Conservation (phyloP, 1,284 basidiomycete species). For the Cryptococcus sp. region DNA sequence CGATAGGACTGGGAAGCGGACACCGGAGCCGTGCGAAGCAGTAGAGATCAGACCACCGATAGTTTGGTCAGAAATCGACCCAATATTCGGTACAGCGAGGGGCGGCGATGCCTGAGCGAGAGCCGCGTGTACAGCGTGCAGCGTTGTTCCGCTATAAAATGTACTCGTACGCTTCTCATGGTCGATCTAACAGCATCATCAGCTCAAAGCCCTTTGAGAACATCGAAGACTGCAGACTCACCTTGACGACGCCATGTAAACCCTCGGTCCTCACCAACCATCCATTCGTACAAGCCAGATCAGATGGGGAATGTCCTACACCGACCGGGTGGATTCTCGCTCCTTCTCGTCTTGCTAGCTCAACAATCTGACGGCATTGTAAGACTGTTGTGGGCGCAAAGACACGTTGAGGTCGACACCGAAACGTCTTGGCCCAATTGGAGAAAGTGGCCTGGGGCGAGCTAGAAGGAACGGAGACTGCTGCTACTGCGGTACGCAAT, state of each 20-base stretch:
- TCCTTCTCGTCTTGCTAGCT: slow-evolving; percentile 74
- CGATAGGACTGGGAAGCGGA: slow-evolving; percentile 77
- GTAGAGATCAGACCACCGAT: slow-evolving; percentile 93
- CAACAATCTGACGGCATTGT: slow-evolving; percentile 76
- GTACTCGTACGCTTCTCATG: slow-evolving; percentile 61
- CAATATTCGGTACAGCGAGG: slow-evolving; percentile 87
- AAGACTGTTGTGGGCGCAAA: slow-evolving; percentile 74
- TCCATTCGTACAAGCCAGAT: slow-evolving; percentile 81
- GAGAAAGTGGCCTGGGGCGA: slow-evolving; percentile 45
- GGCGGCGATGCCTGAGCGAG: slow-evolving; percentile 63
- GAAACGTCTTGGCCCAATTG: slow-evolving; percentile 60
- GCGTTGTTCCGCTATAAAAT: slow-evolving; percentile 75
- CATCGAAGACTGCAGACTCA: slow-evolving; percentile 54
- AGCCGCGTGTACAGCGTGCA: slow-evolving; percentile 65
- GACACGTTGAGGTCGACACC: slow-evolving; percentile 56
- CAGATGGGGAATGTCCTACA: slow-evolving; percentile 89
- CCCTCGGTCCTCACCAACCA: slow-evolving; percentile 78
- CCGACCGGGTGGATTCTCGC: slow-evolving; percentile 79
- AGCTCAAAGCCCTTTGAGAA: not conserved
- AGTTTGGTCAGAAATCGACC: slow-evolving; percentile 96
- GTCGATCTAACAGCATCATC: slow-evolving; percentile 62
- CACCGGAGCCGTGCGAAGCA: slow-evolving; percentile 90
- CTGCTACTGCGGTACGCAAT: slow-evolving; percentile 30
- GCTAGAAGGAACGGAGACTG: slow-evolving; percentile 33
- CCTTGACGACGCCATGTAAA: slow-evolving; percentile 70